These are phyloP conservation scores for Ophiostoma himal-ulmi DNA, from an alignment of 2,329 filamentous ascomycete species.

Conservation along the genomic window DNA sequence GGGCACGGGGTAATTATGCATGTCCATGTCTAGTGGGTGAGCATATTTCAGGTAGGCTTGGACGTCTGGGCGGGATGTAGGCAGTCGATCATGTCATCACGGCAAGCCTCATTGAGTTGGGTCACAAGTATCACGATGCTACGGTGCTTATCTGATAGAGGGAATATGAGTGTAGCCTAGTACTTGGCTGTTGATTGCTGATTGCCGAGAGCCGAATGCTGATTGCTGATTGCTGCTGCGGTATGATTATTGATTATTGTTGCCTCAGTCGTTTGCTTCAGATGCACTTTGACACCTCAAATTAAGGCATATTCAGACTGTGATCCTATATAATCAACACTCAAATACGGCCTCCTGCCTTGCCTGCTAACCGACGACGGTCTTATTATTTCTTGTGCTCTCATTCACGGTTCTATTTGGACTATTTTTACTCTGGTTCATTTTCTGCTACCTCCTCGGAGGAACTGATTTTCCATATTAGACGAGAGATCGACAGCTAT, in stretches of 20 bases:
- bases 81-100: neutral
- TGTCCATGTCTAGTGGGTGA: neutral
- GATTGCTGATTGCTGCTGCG: too few relatives aligned
- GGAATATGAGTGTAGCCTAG: neutral
- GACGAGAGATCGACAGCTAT: constrained; percentile 8
- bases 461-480: neutral
- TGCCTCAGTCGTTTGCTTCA: neutral
- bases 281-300: neutral
- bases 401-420: neutral
- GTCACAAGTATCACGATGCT: neutral
- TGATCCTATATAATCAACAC: neutral
- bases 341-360: neutral
- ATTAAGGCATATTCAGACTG: neutral
- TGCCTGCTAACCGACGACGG: neutral
- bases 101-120: neutral
- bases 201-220: too few relatives aligned
- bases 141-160: neutral
- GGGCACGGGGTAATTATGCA: neutral
- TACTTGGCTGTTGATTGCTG: neutral
- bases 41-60: too few relatives aligned
- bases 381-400: neutral
- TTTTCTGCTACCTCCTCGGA: neutral
- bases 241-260: neutral
- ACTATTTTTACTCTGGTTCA: neutral
- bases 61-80: neutral